phyloP scores from a whole-genome alignment of 345 rosid genomes.

The Aquilaria sinensis region DNA sequence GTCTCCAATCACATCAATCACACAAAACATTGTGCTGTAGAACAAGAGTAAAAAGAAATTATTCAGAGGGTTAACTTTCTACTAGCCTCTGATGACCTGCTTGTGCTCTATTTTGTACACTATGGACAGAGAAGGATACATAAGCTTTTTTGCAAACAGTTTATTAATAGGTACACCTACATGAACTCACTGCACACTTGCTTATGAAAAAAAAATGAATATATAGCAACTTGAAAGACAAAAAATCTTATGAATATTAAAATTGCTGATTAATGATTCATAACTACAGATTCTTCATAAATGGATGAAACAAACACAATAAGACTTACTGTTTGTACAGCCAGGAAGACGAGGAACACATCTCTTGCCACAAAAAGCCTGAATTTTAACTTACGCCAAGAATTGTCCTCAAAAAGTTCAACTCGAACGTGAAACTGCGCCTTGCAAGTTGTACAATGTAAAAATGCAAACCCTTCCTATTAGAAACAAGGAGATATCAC shows the following conservation, averaged over 20 bases:
- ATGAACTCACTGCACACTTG: too few relatives aligned
- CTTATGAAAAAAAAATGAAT: too few relatives aligned
- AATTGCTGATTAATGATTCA: neutral
- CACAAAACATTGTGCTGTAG: too few relatives aligned
- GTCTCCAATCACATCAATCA: too few relatives aligned
- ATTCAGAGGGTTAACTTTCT: too few relatives aligned
- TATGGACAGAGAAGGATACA: too few relatives aligned
- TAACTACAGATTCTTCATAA: neutral
- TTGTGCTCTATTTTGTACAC: too few relatives aligned
- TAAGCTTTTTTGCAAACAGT: too few relatives aligned
- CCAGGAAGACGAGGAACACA: constrained; percentile 82
- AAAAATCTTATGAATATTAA: neutral
- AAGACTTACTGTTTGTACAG: constrained; percentile 71
- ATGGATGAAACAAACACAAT: constrained; percentile 1
- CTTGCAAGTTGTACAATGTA: constrained; percentile 82
- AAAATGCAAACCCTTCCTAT: constrained; percentile 96
- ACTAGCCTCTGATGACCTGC: too few relatives aligned
- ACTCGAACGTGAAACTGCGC: constrained; percentile 75
- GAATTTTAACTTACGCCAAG: constrained; percentile 91
- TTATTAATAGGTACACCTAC: too few relatives aligned
- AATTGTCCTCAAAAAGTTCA: constrained; percentile 60
- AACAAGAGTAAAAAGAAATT: too few relatives aligned
- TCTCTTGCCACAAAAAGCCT: constrained; percentile 96
- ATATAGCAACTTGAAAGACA: neutral
- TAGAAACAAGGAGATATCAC: neutral